Conservation (phyloP, 495 filamentous ascomycete species). For the Xylaria castorea region DNA sequence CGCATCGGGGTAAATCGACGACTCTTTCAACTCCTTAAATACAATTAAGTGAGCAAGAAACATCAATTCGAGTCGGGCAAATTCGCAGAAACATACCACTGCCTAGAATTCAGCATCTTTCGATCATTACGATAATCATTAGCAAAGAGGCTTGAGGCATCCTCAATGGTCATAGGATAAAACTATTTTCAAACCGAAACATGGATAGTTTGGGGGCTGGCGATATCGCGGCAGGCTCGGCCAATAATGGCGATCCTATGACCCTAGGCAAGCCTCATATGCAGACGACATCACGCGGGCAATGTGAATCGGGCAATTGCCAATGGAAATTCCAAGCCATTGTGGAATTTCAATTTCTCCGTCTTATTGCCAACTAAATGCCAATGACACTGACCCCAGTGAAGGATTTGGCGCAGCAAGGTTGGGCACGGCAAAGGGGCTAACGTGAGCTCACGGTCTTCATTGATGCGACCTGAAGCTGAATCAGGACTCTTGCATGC, state of each 20-base stretch:
- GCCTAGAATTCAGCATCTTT: background rate
- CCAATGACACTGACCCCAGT: background rate
- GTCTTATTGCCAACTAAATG: slow-evolving; percentile 3
- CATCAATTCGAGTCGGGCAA: background rate
- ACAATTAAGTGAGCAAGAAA: too few relatives aligned
- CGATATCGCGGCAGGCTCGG: background rate
- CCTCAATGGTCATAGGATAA: slow-evolving; percentile 8
- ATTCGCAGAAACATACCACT: slow-evolving; percentile 1
- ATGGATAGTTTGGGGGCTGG: slow-evolving; percentile 6
- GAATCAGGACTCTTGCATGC: slow-evolving; percentile 14
- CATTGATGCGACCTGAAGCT: slow-evolving; percentile 1
- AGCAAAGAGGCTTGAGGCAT: too few relatives aligned
- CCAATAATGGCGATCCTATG: background rate
- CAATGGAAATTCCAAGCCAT: slow-evolving; percentile 5
- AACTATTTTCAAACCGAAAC: background rate
- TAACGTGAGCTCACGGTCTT: slow-evolving; percentile 2
- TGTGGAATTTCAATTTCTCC: slow-evolving; percentile 2
- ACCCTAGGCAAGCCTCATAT: slow-evolving; percentile 19
- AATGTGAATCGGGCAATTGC: background rate
- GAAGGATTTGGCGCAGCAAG: background rate
- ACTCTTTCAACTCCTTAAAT: background rate
- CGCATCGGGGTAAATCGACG: background rate
- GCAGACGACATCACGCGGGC: background rate
- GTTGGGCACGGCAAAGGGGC: background rate
- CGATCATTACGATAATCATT: background rate